Conservation (phyloP, 2,329 filamentous ascomycete species). For the Tothia fuscella region DNA sequence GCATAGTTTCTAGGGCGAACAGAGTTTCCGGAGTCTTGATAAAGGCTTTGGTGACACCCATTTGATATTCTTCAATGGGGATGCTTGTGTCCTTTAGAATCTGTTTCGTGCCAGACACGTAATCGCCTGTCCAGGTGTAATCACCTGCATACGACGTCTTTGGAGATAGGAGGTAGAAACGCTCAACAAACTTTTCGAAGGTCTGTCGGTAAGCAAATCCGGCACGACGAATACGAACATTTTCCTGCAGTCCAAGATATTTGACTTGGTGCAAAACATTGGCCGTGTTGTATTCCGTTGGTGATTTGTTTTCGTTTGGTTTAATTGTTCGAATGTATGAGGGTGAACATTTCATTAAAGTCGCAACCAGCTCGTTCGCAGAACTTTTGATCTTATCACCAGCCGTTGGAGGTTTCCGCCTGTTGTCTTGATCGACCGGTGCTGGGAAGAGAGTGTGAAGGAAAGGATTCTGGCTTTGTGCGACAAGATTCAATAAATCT, state of each 20-base stretch:
- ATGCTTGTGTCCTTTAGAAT: conserved; percentile 96
- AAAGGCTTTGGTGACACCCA: conserved; percentile 93
- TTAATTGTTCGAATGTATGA: conserved; percentile 99
- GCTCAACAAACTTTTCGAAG: conserved; percentile 95
- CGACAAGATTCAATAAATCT: conserved; percentile 78
- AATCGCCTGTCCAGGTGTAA: conserved; percentile 88
- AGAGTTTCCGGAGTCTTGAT: conserved; percentile 97
- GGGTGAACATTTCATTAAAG: conserved; percentile 91
- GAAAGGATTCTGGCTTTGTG: conserved; percentile 72
- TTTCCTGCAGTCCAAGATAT: conserved; percentile 97
- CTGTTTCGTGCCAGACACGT: conserved; percentile 75
- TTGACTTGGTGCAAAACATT: conserved; percentile 98
- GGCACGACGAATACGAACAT: conserved; percentile 90
- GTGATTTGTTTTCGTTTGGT: conserved; percentile 97
- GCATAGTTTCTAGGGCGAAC: conserved; percentile 94
- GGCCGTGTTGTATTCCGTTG: conserved; percentile 76
- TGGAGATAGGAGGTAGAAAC: conserved; percentile 89
- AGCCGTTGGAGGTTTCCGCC: conserved; percentile 82
- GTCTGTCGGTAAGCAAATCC: conserved; percentile 95
- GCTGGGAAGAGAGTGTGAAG: conserved; percentile 83
- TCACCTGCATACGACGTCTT: conserved; percentile 94
- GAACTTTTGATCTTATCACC: conserved; percentile 94
- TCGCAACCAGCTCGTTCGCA: conserved; percentile 87
- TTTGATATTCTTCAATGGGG: conserved; percentile 87
- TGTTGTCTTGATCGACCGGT: conserved; percentile 90